Base-by-base conservation (phyloP, 1,139 yeast species). In the Zygoascus hellenicus region DNA sequence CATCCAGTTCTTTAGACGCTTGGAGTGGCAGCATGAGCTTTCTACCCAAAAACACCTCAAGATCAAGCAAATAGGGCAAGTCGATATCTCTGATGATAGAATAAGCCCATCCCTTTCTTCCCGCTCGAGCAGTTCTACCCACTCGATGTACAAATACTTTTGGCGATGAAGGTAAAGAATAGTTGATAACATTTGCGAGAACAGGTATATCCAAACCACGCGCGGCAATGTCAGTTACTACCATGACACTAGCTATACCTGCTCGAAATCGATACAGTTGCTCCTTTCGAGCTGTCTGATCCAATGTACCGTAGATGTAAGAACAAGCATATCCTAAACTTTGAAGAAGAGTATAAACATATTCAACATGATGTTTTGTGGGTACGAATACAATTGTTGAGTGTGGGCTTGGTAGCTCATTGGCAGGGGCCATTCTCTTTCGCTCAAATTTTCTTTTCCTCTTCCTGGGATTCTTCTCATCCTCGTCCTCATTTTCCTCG, bases 111-210 rank as follows among this genome's bases (percentile, higher is more conserved):
- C 99, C 99, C 57, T 79, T 80, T 62, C 89, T 83, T 64, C 99
- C 99, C 9, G 98, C 98, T 76, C 99, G 84, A 11, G 98, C 99
- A 41, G 99, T 92, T 76, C 99, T 82, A 66, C 99, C 99, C 46
- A 94, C 98, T 69, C 99, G 80, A 68, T 92, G 99, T 48, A 92
- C 80, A 66, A 92, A 94, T 50, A 90, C 85, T 65, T 94, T 92
- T 3, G 97, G 89, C 2, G 95, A 83, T 0, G 90, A 83, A 4
- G 99, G 98, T 50, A 92, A 72, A 0, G 96, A 81, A 65, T 80
- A 90, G 65, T 92, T 94, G 58, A 92, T 76, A 45, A 92, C 98
- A 61, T 92, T 90, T 11, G 97, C 96, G 62, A 92, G 76, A 51
- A 92, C 81, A 0, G 99, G 99, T 56, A 92, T 88, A 79, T 94